Conservation (phyloP, 768 basidiomycete species). For the Mycena alexandri region DNA sequence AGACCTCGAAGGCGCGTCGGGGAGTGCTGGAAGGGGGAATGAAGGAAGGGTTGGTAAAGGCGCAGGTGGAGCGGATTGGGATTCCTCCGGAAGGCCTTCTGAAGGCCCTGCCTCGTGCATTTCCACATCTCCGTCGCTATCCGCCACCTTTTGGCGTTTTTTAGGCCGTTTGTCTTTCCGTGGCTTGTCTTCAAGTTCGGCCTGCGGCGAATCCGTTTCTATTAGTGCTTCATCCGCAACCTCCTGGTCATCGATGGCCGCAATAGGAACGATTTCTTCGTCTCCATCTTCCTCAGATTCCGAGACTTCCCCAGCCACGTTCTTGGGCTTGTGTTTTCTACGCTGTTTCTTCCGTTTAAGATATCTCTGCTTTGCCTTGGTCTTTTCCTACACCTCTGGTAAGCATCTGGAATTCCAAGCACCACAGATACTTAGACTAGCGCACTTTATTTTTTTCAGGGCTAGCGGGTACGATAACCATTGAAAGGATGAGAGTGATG, state of each 20-base stretch:
- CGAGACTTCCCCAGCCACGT: slow-evolving; percentile 22
- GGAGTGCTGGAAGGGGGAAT: slow-evolving; percentile 77
- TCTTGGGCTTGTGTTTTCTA: slow-evolving; percentile 59
- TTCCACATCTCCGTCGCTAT: slow-evolving; percentile 40
- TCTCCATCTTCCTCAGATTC: slow-evolving; percentile 44
- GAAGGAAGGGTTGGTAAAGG: slow-evolving; percentile 63
- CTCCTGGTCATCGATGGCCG: slow-evolving; percentile 37
- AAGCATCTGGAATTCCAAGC: slow-evolving; percentile 36
- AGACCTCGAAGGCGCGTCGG: slow-evolving; percentile 76
- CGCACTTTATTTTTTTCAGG: slow-evolving; percentile 24
- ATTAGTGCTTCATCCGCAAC: slow-evolving; percentile 35
- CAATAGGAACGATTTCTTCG: slow-evolving; percentile 40
- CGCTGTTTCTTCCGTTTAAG: slow-evolving; percentile 78
- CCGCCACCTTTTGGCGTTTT: slow-evolving; percentile 58
- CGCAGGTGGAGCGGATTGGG: slow-evolving; percentile 38
- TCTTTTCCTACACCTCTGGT: slow-evolving; percentile 61
- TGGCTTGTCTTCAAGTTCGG: slow-evolving; percentile 27
- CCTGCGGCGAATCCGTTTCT: slow-evolving; percentile 34
- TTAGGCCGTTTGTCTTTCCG: slow-evolving; percentile 49
- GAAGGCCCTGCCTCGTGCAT: slow-evolving; percentile 38
- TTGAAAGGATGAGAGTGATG: not conserved
- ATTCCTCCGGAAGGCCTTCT: slow-evolving; percentile 40
- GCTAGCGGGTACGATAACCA: slow-evolving; percentile 11
- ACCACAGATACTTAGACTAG: not conserved
- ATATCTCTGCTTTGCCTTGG: slow-evolving; percentile 80